Evolutionary conservation across 495 filamentous ascomycete genomes (phyloP).

Genomic region (Coniosporium apollinis): DNA sequence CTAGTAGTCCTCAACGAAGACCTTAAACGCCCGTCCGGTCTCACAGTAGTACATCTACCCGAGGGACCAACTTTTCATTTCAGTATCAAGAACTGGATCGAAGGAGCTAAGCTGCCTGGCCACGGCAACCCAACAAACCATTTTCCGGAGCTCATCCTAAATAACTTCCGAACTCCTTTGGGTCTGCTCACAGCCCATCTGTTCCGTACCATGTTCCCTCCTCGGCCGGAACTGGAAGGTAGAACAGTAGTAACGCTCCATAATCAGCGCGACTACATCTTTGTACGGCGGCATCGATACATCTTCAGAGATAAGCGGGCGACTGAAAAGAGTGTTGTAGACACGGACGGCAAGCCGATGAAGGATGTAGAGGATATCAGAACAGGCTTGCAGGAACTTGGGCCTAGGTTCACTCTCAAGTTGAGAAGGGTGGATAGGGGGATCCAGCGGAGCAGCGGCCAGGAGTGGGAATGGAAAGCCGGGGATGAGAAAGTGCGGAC

Average conservation of each 20-base stretch:
- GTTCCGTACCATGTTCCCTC: slow-evolving; percentile 69
- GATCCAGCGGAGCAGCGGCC: slow-evolving; percentile 61
- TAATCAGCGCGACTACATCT: slow-evolving; percentile 94
- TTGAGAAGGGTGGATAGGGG: slow-evolving; percentile 82
- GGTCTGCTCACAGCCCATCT: slow-evolving; percentile 78
- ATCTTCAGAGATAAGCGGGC: slow-evolving; percentile 73
- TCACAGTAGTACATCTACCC: slow-evolving; percentile 72
- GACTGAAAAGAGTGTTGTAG: slow-evolving; percentile 77
- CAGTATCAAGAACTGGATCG: slow-evolving; percentile 67
- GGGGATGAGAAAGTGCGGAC: slow-evolving; percentile 87
- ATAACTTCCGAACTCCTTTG: slow-evolving; percentile 86
- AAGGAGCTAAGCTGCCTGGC: slow-evolving; percentile 65
- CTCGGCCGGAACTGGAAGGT: slow-evolving; percentile 63
- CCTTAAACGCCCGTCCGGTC: slow-evolving; percentile 50
- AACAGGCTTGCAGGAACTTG: slow-evolving; percentile 71
- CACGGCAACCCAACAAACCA: slow-evolving; percentile 82
- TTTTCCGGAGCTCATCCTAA: slow-evolving; percentile 83
- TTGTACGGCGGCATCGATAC: slow-evolving; percentile 77
- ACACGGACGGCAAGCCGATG: slow-evolving; percentile 71
- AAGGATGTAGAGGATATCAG: slow-evolving; percentile 67
- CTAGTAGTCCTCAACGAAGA: slow-evolving; percentile 74
- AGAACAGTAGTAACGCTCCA: slow-evolving; percentile 83
- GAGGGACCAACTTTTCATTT: slow-evolving; percentile 80
- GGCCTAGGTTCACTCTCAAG: slow-evolving; percentile 74
- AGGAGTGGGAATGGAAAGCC: slow-evolving; percentile 91